Evolutionary conservation across 1,139 yeast genomes (phyloP).

Genomic region (Zygosaccharomyces pseudobailii): DNA sequence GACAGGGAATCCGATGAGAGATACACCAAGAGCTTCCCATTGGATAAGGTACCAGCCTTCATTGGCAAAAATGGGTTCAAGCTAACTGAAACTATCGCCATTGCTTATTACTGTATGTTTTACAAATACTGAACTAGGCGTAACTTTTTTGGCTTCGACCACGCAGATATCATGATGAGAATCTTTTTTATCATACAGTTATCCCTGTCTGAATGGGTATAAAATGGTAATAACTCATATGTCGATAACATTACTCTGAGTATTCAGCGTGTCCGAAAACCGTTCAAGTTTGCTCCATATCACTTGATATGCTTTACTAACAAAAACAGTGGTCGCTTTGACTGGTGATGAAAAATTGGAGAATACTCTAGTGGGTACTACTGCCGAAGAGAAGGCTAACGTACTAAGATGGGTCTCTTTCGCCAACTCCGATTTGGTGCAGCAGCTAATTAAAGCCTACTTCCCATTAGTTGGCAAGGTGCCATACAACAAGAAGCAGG

Average conservation of each 20-base stretch:
- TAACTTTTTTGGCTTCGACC: conserved; percentile 16
- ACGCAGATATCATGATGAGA: conserved; percentile 23
- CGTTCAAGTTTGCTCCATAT: not conserved
- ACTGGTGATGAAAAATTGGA: conserved; percentile 26
- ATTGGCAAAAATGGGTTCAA: conserved; percentile 75
- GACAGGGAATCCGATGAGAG: conserved; percentile 42
- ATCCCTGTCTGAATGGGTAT: conserved; percentile 28
- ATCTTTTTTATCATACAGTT: conserved; percentile 17
- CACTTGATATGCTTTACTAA: conserved; percentile 1
- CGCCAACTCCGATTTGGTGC: conserved; percentile 59
- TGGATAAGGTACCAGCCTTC: conserved; percentile 71
- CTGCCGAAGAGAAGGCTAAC: conserved; percentile 59
- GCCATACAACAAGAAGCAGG: conserved; percentile 70
- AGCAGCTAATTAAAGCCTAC: conserved; percentile 32
- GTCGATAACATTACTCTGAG: conserved; percentile 20
- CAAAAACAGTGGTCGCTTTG: conserved; percentile 18
- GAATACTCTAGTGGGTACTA: conserved; percentile 48
- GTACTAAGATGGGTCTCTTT: conserved; percentile 71
- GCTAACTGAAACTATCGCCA: conserved; percentile 74
- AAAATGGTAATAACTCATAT: conserved; percentile 19
- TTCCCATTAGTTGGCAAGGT: conserved; percentile 40
- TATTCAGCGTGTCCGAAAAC: not conserved
- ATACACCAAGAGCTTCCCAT: conserved; percentile 59
- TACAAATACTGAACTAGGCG: not conserved
- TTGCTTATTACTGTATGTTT: conserved; percentile 39